These are phyloP conservation scores for Arabidopsis arenosa DNA, from an alignment of 345 rosid genomes.

Conservation along the genomic window DNA sequence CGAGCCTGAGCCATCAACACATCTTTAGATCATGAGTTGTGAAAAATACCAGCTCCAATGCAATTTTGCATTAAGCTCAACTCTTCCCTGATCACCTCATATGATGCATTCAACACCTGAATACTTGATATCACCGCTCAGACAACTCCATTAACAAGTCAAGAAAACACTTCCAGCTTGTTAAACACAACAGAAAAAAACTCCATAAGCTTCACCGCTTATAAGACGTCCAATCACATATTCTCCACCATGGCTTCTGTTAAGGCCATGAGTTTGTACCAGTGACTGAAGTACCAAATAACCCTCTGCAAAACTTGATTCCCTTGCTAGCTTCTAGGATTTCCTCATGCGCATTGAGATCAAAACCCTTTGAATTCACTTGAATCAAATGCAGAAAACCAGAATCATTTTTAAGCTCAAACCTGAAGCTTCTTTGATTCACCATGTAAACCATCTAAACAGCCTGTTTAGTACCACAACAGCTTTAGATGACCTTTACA, in stretches of 20 bases:
- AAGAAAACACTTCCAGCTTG: not conserved
- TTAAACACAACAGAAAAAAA: not conserved
- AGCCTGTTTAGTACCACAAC: no score
- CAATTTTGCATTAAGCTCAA: no score
- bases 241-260: not conserved
- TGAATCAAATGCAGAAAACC: no score
- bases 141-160: not conserved
- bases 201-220: not conserved
- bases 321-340: slow-evolving; percentile 12
- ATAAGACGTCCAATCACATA: not conserved
- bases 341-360: no score
- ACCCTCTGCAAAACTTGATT: not conserved
- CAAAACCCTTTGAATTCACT: no score
- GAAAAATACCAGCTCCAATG: no score
- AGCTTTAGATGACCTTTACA: no score
- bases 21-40: no score
- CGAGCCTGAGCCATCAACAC: no score
- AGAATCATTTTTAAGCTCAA: no score
- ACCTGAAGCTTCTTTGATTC: no score
- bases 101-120: not conserved
- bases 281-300: not conserved
- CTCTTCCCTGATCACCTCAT: not conserved
- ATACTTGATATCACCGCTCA: not conserved
- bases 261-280: accelerated
- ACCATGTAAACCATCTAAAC: no score